phyloP scores from a whole-genome alignment of 768 basidiomycete species.

The Coprinopsis sp. region DNA sequence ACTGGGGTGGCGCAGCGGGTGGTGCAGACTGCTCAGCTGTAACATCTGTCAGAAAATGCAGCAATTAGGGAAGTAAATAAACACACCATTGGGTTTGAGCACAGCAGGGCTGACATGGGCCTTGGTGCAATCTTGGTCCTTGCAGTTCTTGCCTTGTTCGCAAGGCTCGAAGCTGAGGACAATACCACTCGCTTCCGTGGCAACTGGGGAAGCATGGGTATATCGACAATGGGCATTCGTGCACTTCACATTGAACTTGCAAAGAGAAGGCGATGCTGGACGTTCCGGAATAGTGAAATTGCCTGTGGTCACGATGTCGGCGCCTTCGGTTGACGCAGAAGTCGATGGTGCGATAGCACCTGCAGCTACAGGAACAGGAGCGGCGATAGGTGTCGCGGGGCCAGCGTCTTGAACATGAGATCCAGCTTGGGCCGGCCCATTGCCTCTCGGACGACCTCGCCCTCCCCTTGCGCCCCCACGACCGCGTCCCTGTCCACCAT shows the following conservation, averaged over 20 bases:
- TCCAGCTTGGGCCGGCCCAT: conserved; percentile 13
- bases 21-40: conserved; percentile 37
- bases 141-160: conserved; percentile 82
- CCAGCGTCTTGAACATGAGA: conserved; percentile 9
- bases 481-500: conserved; percentile 46
- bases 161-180: conserved; percentile 94
- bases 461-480: conserved; percentile 48
- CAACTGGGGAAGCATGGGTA: conserved; percentile 96
- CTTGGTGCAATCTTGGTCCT: conserved; percentile 91
- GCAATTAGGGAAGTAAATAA: conserved; percentile 10
- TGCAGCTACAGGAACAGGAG: conserved; percentile 21
- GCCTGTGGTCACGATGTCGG: conserved; percentile 24
- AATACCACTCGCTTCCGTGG: conserved; percentile 90
- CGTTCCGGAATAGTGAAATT: conserved; percentile 66
- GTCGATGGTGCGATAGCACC: conserved; percentile 21
- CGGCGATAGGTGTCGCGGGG: conserved; percentile 15
- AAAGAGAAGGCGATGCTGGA: conserved; percentile 84
- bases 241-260: conserved; percentile 91
- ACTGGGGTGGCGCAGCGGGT: conserved; percentile 24
- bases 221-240: conserved; percentile 85
- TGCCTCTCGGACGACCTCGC: conserved; percentile 20
- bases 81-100: conserved; percentile 57
- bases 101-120: conserved; percentile 88
- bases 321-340: conserved; percentile 25
- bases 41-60: conserved; percentile 14